phyloP scores from a whole-genome alignment of 2,329 filamentous ascomycete species.

The Cercospora beticola region DNA sequence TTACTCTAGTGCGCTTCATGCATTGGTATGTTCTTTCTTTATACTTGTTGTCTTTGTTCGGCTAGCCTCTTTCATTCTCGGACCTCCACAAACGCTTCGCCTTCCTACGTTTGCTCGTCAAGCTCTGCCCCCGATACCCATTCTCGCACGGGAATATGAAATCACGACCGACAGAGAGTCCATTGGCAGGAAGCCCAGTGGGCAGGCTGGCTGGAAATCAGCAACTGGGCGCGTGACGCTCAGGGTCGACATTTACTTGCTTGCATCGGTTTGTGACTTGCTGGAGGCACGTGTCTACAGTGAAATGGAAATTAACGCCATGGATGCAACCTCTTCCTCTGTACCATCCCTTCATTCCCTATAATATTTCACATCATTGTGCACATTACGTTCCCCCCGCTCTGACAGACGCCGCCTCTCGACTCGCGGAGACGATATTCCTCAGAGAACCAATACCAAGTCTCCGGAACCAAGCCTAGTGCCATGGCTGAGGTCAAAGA shows the following conservation, averaged over 20 bases:
- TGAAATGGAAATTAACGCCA: neutral
- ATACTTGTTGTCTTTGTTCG: neutral
- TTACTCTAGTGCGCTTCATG: neutral
- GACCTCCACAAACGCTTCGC: neutral
- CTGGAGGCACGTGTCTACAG: neutral
- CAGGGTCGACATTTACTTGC: neutral
- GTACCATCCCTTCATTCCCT: neutral
- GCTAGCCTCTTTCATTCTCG: neutral
- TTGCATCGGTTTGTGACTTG: neutral
- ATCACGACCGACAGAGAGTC: neutral
- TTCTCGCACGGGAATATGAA: neutral
- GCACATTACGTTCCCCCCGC: neutral
- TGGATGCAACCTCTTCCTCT: neutral
- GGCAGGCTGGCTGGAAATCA: neutral
- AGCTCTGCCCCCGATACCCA: neutral
- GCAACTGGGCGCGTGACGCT: neutral
- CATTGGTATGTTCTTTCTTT: neutral
- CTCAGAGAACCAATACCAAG: too few species aligned
- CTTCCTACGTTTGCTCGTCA: neutral
- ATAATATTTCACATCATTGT: neutral
- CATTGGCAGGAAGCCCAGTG: too few species aligned
- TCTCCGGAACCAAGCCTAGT: too few species aligned
- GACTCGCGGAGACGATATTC: too few species aligned
- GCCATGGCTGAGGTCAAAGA: neutral
- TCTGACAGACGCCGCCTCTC: neutral